Evolutionary conservation across 2,329 filamentous ascomycete species (phyloP), one percentile per base, ranked within the genome.

Genomic region (Aspergillus amoenus): DNA sequence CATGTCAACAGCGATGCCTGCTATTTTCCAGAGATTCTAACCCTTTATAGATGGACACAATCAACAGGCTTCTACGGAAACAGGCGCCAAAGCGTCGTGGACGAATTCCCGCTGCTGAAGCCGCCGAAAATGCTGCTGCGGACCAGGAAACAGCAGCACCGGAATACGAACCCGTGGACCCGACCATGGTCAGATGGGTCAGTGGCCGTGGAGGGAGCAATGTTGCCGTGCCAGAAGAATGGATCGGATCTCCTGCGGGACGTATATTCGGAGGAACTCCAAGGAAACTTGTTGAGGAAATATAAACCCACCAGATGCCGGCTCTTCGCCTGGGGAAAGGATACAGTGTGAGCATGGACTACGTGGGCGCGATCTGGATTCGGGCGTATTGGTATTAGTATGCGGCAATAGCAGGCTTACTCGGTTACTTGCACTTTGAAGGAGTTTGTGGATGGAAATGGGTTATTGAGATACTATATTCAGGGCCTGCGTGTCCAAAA

Each of bases 61-160:
- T 88, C 72, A 86, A 87, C 69, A 82, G 84, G 56, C 79, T 87
- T n/a, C 80, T 88, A 50, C 84, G 84, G 66, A 88, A 87, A 67
- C 86, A 87, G 70, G 84, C 84, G 1, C 83, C 85, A 2, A 88
- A 88, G 69, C 75, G 78, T 13, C 76, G 79, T 42, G 79, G 79
- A 32, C 77, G 78, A 53, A 81, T 80, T 44, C 72, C 76, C 6
- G 77, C 76, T 17, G 76, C 71, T 9, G 78, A 80, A 56, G 75
- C 73, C 1, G 65, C 73, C 37, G 78, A 79, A 21, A 72, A 70
- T 13, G 76, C 74, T 0, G 73, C 77, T 15, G 71, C 67, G 4
- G 72, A 70, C 4, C 72, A 74, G 60, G 76, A 78, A 54, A 64
- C 61, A 34, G 68, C 67, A 17, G 51, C 21, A 30, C 27, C 27